phyloP scores from a whole-genome alignment of 345 rosid genomes.

The Syzygium grande region DNA sequence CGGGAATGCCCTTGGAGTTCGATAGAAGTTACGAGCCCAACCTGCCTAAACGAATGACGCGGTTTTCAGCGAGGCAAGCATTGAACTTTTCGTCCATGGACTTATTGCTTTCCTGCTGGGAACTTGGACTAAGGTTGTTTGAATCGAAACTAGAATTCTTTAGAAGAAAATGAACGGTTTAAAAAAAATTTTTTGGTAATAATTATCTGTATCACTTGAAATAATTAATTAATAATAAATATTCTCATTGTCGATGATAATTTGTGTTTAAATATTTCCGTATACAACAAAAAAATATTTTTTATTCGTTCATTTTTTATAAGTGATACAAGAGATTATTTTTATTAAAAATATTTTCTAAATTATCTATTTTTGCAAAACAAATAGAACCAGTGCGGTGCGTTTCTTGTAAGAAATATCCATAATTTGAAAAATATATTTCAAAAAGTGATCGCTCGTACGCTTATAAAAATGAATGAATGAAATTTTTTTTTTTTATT shows the following conservation, averaged over 20 bases:
- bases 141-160: neutral
- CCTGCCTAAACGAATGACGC: neutral
- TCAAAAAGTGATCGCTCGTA: neutral
- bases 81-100: neutral
- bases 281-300: neutral
- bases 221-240: neutral
- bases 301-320: neutral
- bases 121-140: neutral
- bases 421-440: neutral
- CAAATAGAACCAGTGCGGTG: neutral
- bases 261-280: neutral
- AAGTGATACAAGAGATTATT: rapidly evolving
- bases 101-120: neutral
- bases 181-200: rapidly evolving
- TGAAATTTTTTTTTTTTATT: neutral
- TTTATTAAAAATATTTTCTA: no score
- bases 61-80: neutral
- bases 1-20: neutral
- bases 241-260: neutral
- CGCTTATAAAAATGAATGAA: neutral
- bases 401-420: neutral
- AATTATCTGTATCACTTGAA: neutral
- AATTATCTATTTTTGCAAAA: no score
- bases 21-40: neutral
- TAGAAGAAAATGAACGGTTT: neutral